These are phyloP conservation scores for Aspergillus carlsbadensis DNA, from an alignment of 495 filamentous ascomycete genomes.

Conservation along the genomic window DNA sequence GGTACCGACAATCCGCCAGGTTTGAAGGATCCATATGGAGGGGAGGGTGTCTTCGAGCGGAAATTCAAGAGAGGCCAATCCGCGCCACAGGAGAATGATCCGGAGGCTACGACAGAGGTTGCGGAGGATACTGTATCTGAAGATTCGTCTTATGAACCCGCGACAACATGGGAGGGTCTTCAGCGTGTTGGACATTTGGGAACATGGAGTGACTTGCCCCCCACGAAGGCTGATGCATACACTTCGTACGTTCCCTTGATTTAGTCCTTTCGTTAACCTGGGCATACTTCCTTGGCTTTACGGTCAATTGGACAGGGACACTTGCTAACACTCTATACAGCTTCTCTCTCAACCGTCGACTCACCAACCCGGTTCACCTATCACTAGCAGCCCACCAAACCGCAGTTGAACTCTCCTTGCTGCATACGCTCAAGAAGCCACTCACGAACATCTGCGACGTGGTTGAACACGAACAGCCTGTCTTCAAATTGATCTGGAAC, in stretches of 20 bases:
- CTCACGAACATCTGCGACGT: constrained; percentile 30
- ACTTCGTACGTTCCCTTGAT: constrained; percentile 24
- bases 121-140: neutral
- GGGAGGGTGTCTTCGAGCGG: constrained; percentile 33
- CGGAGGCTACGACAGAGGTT: neutral
- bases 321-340: constrained; percentile 9
- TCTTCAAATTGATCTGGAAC: constrained; percentile 27
- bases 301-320: neutral
- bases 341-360: constrained; percentile 23
- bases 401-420: constrained; percentile 48
- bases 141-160: constrained; percentile 51
- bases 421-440: constrained; percentile 37
- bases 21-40: constrained; percentile 51
- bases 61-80: constrained; percentile 24
- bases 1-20: constrained; percentile 56
- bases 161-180: constrained; percentile 57
- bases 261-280: neutral
- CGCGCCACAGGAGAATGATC: constrained; percentile 15
- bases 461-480: constrained; percentile 26
- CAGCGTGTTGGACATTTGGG: constrained; percentile 53
- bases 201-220: constrained; percentile 42
- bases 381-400: constrained; percentile 37
- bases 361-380: constrained; percentile 21
- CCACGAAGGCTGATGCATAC: constrained; percentile 23
- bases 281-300: neutral